Conservation (phyloP, 768 basidiomycete genomes). For the Termitomyces sp. region DNA sequence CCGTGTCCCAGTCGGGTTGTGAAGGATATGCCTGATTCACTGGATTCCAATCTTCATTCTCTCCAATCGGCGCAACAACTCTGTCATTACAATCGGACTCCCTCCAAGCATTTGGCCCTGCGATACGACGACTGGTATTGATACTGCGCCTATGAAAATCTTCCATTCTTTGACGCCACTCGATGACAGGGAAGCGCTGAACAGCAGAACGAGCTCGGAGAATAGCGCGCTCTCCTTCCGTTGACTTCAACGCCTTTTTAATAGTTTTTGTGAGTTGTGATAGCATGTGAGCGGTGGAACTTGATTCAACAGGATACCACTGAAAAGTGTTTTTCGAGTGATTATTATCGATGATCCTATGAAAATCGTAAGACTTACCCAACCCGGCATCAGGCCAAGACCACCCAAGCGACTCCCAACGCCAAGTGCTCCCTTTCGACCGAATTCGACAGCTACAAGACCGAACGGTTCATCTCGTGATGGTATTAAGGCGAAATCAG, state of each 20-base stretch:
- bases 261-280: slow-evolving; percentile 93
- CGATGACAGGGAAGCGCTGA: slow-evolving; percentile 95
- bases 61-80: slow-evolving; percentile 44
- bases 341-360: slow-evolving; percentile 1
- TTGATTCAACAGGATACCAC: slow-evolving; percentile 98
- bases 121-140: slow-evolving; percentile 55
- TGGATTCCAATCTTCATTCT: slow-evolving; percentile 79
- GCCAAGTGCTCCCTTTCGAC: slow-evolving; percentile 92
- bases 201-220: slow-evolving; percentile 90
- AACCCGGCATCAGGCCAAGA: slow-evolving; percentile 95
- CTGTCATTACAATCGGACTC: slow-evolving; percentile 59
- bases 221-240: slow-evolving; percentile 86
- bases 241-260: slow-evolving; percentile 89
- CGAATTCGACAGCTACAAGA: slow-evolving; percentile 93
- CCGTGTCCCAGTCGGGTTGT: slow-evolving; percentile 72
- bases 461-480: slow-evolving; percentile 97
- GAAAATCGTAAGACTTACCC: slow-evolving; percentile 50
- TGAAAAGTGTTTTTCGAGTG: not conserved
- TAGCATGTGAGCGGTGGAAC: slow-evolving; percentile 87
- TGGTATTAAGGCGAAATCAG: slow-evolving; percentile 93
- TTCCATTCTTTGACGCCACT: slow-evolving; percentile 95
- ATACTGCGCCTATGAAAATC: slow-evolving; percentile 92
- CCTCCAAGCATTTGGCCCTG: slow-evolving; percentile 74
- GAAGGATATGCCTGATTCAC: slow-evolving; percentile 55
- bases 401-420: slow-evolving; percentile 93